Conservation (phyloP, 192 early-diverging fungal species). For the Podila horticola region DNA sequence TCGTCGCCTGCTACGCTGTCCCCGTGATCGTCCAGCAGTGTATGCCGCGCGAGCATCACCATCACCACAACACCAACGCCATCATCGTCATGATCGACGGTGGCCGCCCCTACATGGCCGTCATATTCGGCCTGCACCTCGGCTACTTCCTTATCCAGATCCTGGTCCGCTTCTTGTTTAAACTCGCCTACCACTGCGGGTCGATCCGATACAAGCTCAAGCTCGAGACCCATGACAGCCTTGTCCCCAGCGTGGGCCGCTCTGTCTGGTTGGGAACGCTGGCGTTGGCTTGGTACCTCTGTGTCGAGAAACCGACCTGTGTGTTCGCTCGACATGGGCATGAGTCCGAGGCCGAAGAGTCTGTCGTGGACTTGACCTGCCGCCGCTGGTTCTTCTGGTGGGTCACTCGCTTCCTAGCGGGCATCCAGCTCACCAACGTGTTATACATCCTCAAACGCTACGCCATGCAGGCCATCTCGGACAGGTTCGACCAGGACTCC, state of each 20-base stretch:
- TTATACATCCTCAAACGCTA: slow-evolving; percentile 40
- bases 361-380: slow-evolving; percentile 27
- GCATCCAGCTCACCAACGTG: slow-evolving; percentile 26
- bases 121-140: slow-evolving; percentile 21
- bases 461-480: slow-evolving; percentile 35
- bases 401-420: slow-evolving; percentile 30
- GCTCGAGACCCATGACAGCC: slow-evolving; percentile 34
- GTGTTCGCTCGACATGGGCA: slow-evolving; percentile 3
- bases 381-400: slow-evolving; percentile 47
- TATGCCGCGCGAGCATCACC: neutral
- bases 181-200: slow-evolving; percentile 27
- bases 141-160: slow-evolving; percentile 34
- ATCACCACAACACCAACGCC: slow-evolving; percentile 19
- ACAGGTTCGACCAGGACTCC: slow-evolving; percentile 44
- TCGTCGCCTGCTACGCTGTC: slow-evolving; percentile 5
- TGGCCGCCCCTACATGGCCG: slow-evolving; percentile 27
- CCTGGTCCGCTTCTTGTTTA: slow-evolving; percentile 28
- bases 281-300: slow-evolving; percentile 26
- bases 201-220: slow-evolving; percentile 34
- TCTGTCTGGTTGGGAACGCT: slow-evolving; percentile 31
- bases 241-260: slow-evolving; percentile 23
- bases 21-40: slow-evolving; percentile 10
- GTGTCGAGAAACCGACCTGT: slow-evolving; percentile 26
- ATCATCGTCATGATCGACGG: slow-evolving; percentile 29
- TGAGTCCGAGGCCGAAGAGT: neutral